Evolutionary conservation across 2,329 filamentous ascomycete genomes (phyloP).

Genomic region (Colletotrichum navitas): DNA sequence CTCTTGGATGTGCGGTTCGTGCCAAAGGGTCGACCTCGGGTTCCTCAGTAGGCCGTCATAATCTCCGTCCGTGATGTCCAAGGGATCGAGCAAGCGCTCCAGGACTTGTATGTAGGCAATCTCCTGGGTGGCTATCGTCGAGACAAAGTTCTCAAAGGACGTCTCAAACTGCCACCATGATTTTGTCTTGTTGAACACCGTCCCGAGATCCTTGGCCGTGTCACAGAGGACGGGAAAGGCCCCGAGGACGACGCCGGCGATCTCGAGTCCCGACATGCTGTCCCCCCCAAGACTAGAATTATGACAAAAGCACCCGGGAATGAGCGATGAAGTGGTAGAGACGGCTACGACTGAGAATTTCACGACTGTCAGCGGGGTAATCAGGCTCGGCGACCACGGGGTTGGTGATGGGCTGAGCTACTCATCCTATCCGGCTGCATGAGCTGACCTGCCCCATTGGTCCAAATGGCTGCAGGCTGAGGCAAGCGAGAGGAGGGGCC

Average conservation of each 20-base stretch:
- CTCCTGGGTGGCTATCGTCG: constrained; percentile 18
- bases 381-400: not conserved
- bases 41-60: not conserved
- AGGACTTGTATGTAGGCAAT: constrained; percentile 17
- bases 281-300: not conserved
- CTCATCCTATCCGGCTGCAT: not conserved
- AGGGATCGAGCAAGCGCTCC: constrained; percentile 9
- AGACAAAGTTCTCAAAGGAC: constrained; percentile 10
- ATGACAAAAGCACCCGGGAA: not conserved
- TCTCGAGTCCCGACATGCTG: constrained; percentile 31
- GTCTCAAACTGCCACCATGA: constrained; percentile 27
- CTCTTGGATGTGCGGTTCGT: not conserved
- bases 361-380: not conserved
- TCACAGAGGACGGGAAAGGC: constrained; percentile 25
- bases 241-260: constrained; percentile 29
- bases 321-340: not conserved
- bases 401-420: not conserved
- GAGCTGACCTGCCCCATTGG: not conserved
- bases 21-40: not conserved
- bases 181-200: constrained; percentile 1
- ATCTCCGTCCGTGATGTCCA: constrained; percentile 5
- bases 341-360: not conserved
- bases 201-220: not conserved
- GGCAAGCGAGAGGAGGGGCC: not conserved
- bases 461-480: not conserved